Evolutionary conservation across 1,139 yeast species (phyloP).

Genomic region (Magnusiomyces starmeri): DNA sequence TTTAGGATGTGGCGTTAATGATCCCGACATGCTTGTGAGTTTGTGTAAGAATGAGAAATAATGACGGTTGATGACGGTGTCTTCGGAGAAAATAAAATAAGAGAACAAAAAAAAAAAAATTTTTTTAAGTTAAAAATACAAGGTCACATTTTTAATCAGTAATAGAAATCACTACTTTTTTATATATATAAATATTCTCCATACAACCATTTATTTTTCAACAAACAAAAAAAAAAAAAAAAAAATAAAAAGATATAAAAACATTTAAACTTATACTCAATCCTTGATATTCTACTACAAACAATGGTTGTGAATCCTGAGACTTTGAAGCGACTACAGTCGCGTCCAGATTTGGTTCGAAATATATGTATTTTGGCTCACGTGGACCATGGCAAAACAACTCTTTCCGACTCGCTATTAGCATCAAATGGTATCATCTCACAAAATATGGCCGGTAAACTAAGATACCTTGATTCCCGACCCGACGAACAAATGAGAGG

Average conservation of each 20-base stretch:
- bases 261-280: background rate
- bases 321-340: slow-evolving; percentile 59
- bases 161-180: too few relatives aligned
- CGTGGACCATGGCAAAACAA: slow-evolving; percentile 97
- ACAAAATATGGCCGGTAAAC: slow-evolving; percentile 89
- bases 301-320: slow-evolving; percentile 45
- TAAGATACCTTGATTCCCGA: slow-evolving; percentile 84
- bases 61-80: background rate
- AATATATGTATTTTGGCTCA: slow-evolving; percentile 96
- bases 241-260: background rate
- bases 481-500: slow-evolving; percentile 96
- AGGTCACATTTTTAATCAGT: background rate
- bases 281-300: background rate
- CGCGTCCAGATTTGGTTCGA: slow-evolving; percentile 60
- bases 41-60: background rate
- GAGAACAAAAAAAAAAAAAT: too few relatives aligned
- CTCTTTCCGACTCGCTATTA: slow-evolving; percentile 81
- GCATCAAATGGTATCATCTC: slow-evolving; percentile 97
- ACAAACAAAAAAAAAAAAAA: background rate
- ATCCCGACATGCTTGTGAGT: background rate
- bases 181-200: too few relatives aligned
- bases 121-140: too few relatives aligned
- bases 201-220: too few relatives aligned
- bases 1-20: background rate
- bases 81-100: too few relatives aligned